Conservation (phyloP, 192 early-diverging fungal species). For the Linnemannia hyalina region DNA sequence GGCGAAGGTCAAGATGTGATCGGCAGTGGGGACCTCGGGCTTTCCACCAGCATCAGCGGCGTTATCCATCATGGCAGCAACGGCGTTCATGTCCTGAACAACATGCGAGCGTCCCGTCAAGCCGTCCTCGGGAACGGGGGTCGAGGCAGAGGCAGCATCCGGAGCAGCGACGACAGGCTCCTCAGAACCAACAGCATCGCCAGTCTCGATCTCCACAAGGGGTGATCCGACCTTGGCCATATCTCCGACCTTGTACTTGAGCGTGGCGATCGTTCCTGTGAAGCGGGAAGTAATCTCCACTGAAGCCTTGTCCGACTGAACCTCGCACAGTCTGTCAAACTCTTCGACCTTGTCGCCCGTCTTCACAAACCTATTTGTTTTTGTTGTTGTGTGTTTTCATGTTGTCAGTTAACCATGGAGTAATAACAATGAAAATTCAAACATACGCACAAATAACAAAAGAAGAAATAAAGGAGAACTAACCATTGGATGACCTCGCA, state of each 20-base stretch:
- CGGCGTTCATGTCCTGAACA: slow-evolving; percentile 48
- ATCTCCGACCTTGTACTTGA: slow-evolving; percentile 87
- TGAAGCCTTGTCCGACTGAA: slow-evolving; percentile 99
- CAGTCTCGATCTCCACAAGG: slow-evolving; percentile 86
- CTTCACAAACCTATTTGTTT: slow-evolving; percentile 86
- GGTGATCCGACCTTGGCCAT: slow-evolving; percentile 94
- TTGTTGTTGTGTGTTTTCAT: not conserved
- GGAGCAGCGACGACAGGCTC: slow-evolving; percentile 30
- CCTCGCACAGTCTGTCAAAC: slow-evolving; percentile 97
- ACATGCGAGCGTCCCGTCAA: slow-evolving; percentile 46
- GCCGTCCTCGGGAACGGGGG: slow-evolving; percentile 23
- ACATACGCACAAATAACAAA: not conserved
- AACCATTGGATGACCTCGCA: slow-evolving; percentile 98
- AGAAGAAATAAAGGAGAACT: slow-evolving; percentile 1
- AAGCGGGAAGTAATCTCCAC: slow-evolving; percentile 98
- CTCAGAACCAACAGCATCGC: slow-evolving; percentile 50
- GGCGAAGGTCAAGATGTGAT: slow-evolving; percentile 66
- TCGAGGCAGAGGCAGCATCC: slow-evolving; percentile 8
- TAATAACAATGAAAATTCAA: not conserved
- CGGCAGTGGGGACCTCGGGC: slow-evolving; percentile 35
- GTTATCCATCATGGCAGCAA: slow-evolving; percentile 42
- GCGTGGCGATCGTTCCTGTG: slow-evolving; percentile 84
- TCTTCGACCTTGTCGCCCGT: slow-evolving; percentile 88
- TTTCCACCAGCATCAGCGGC: slow-evolving; percentile 7
- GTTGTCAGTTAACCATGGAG: not conserved